phyloP scores from a whole-genome alignment of 2,329 filamentous ascomycete genomes.

The Chaetomium sp. region DNA sequence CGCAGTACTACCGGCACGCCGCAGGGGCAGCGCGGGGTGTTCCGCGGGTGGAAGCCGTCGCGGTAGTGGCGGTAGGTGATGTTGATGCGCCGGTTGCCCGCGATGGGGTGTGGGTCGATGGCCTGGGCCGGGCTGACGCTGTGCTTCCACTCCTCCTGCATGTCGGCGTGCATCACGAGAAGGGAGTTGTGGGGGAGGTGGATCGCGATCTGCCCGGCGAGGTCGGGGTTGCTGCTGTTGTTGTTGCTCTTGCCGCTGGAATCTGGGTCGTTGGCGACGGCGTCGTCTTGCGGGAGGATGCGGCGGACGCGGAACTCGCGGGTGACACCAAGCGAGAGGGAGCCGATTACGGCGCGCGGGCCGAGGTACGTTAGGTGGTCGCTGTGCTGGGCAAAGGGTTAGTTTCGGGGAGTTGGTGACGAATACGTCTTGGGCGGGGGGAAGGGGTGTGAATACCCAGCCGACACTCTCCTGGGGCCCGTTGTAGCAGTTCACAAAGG shows the following conservation, averaged over 20 bases:
- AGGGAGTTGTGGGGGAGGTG: slow-evolving; percentile 94
- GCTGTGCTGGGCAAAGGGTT: slow-evolving; percentile 56
- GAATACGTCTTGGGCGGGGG: background rate
- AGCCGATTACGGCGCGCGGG: slow-evolving; percentile 84
- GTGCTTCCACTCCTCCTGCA: slow-evolving; percentile 98
- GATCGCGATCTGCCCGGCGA: slow-evolving; percentile 84
- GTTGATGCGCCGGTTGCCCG: slow-evolving; percentile 82
- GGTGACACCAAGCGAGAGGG: slow-evolving; percentile 86
- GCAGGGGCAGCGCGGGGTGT: slow-evolving; percentile 79
- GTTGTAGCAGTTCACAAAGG: slow-evolving; percentile 92
- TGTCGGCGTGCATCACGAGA: slow-evolving; percentile 94
- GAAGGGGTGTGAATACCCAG: slow-evolving; percentile 51
- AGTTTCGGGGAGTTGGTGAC: background rate
- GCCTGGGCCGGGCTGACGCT: slow-evolving; percentile 72
- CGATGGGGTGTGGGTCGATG: slow-evolving; percentile 82
- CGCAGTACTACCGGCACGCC: slow-evolving; percentile 68
- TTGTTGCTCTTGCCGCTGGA: slow-evolving; percentile 68
- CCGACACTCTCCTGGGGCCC: slow-evolving; percentile 82
- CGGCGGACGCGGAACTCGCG: slow-evolving; percentile 87
- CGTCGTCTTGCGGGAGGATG: slow-evolving; percentile 63
- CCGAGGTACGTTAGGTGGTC: slow-evolving; percentile 94
- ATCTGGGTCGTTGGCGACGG: slow-evolving; percentile 47
- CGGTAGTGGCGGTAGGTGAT: slow-evolving; percentile 92
- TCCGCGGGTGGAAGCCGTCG: slow-evolving; percentile 70
- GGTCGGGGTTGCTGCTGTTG: slow-evolving; percentile 52